Conservation (phyloP, 768 basidiomycete species). For the Leccinum uliginosum region DNA sequence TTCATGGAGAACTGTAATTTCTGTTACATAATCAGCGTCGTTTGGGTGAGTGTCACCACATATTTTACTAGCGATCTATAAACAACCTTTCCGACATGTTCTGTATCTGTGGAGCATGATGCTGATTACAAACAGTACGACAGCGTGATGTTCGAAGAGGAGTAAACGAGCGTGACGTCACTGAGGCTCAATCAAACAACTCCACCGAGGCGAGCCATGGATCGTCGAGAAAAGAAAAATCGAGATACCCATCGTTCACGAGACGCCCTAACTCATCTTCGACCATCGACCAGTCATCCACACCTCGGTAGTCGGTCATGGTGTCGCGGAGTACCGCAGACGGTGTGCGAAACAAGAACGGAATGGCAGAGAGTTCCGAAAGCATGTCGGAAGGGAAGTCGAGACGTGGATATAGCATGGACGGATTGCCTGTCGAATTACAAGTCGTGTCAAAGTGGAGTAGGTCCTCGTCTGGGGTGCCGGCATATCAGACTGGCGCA, state of each 20-base stretch:
- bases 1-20: slow-evolving; percentile 38
- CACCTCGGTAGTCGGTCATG: not conserved
- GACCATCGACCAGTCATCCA: slow-evolving; percentile 13
- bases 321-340: not conserved
- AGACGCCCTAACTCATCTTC: slow-evolving; percentile 21
- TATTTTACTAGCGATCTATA: not conserved
- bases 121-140: not conserved
- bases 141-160: slow-evolving; percentile 1
- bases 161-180: not conserved
- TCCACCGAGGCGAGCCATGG: slow-evolving; percentile 15
- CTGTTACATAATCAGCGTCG: too few relatives aligned
- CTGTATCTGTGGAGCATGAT: not conserved
- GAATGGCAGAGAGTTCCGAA: slow-evolving; percentile 29
- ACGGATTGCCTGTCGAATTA: not conserved
- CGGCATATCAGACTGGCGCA: slow-evolving; percentile 19
- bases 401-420: slow-evolving; percentile 1
- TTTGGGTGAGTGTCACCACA: too few relatives aligned
- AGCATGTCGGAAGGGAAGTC: slow-evolving; percentile 11
- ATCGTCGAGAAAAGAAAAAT: slow-evolving; percentile 26
- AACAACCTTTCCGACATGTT: not conserved
- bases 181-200: slow-evolving; percentile 8
- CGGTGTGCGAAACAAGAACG: slow-evolving; percentile 27
- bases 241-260: slow-evolving; percentile 18
- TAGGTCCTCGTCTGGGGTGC: slow-evolving; percentile 3
- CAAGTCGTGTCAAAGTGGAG: not conserved